A percentile compares a stretch with the other conserved stretches of the same genome.
Evolutionary conservation across 345 rosid genomes (phyloP).

Genomic region (Raphanus raphanistrum): DNA sequence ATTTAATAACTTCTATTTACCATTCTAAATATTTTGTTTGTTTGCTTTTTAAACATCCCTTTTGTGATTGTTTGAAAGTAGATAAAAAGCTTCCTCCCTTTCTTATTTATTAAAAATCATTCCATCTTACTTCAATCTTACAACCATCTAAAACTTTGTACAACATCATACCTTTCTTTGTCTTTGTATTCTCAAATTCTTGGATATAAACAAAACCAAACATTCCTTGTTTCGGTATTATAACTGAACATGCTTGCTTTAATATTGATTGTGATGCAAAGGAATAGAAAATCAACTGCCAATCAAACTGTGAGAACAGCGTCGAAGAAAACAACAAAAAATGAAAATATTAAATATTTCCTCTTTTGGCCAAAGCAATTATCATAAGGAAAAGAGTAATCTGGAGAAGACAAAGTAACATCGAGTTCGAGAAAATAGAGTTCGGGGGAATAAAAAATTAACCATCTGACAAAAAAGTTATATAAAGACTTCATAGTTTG

Average conservation of each 20-base stretch:
- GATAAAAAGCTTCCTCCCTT: not conserved
- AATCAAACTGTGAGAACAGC: constrained; percentile 27
- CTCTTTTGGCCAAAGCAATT: constrained; percentile 23
- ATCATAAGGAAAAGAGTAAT: constrained; percentile 21
- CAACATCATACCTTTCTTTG: constrained; percentile 26
- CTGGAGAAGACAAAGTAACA: constrained; percentile 33
- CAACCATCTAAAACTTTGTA: constrained; percentile 20
- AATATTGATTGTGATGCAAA: constrained; percentile 36
- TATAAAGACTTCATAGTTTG: constrained; percentile 1
- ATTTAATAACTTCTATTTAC: not conserved
- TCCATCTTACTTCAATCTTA: not conserved
- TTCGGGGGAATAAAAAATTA: not conserved
- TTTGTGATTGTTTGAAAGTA: constrained; percentile 6
- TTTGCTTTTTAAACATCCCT: not conserved
- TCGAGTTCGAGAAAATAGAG: constrained; percentile 18
- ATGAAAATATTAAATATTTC: not conserved
- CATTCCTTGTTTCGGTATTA: constrained; percentile 31
- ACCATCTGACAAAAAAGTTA: constrained; percentile 9
- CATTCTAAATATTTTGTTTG: not conserved
- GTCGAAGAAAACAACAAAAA: constrained; percentile 33
- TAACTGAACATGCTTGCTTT: constrained; percentile 26
- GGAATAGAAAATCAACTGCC: constrained; percentile 36
- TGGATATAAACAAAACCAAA: constrained; percentile 38
- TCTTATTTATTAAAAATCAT: not conserved
- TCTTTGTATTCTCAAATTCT: constrained; percentile 28